Percentiles rank a stretch among this genome's conserved stretches.
Evolutionary conservation across 768 basidiomycete species (phyloP).

Genomic region (Tulasnella sp.): DNA sequence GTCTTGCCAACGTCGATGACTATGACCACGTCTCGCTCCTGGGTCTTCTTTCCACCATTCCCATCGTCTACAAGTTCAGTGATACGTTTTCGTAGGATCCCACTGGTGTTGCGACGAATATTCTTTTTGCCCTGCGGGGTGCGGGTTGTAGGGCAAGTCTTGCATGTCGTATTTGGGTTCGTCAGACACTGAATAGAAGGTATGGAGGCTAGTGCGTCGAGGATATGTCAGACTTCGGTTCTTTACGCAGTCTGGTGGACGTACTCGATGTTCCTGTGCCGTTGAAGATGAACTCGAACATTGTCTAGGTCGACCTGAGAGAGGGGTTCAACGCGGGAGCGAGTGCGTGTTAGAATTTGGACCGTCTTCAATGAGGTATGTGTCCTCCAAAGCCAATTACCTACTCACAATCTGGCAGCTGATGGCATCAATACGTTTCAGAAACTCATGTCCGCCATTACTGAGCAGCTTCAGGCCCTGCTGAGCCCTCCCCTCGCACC

Average conservation of each 20-base stretch:
- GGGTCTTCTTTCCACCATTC: constrained; percentile 3
- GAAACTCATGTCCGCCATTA: constrained; percentile 5
- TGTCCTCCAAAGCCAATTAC: neutral
- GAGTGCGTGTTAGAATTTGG: constrained; percentile 6
- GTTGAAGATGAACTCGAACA: constrained; percentile 63
- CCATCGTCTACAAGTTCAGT: constrained; percentile 21
- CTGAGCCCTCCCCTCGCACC: neutral
- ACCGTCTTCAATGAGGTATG: constrained; percentile 1
- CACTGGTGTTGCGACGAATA: constrained; percentile 74
- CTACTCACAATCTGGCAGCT: neutral
- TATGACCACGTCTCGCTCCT: constrained; percentile 29
- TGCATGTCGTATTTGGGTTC: constrained; percentile 48
- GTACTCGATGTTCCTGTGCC: constrained; percentile 66
- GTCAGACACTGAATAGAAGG: constrained; percentile 66
- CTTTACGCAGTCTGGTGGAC: neutral
- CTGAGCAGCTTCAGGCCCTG: constrained; percentile 11
- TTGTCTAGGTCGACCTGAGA: neutral
- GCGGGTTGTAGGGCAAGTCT: constrained; percentile 60
- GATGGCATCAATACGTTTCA: neutral
- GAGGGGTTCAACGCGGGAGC: constrained; percentile 14
- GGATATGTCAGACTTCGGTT: neutral
- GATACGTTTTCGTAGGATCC: constrained; percentile 43
- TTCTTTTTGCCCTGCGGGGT: constrained; percentile 72
- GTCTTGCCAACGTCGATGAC: constrained; percentile 83
- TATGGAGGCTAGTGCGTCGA: constrained; percentile 39